phyloP scores from a whole-genome alignment of 2,329 filamentous ascomycete genomes.

The Xylaria sp. region DNA sequence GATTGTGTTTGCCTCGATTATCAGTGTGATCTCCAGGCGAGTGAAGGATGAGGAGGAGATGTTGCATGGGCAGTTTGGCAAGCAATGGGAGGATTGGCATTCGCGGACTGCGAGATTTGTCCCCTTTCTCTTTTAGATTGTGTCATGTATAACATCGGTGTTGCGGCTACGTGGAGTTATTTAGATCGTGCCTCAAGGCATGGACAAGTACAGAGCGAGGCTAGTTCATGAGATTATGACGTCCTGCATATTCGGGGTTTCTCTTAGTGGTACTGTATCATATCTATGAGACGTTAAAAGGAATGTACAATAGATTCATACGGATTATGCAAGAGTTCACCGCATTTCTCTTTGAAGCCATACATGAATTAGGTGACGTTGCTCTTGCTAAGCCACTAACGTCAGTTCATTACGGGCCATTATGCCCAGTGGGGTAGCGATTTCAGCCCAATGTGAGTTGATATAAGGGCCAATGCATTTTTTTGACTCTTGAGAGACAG shows the following conservation, averaged over 20 bases:
- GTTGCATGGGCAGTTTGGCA: constrained; percentile 59
- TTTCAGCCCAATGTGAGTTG: too few relatives aligned
- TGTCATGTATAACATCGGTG: background rate
- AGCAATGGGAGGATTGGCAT: constrained; percentile 62
- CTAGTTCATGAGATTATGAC: background rate
- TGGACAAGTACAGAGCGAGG: too few relatives aligned
- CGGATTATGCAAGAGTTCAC: background rate
- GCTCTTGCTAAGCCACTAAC: too few relatives aligned
- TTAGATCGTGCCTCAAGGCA: background rate
- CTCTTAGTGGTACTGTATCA: background rate
- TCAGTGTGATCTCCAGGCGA: constrained; percentile 49
- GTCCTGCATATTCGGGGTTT: background rate
- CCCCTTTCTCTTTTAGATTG: constrained; percentile 55
- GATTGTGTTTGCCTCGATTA: constrained; percentile 42
- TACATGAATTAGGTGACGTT: too few relatives aligned
- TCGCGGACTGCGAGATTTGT: constrained; percentile 60
- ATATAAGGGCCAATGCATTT: too few relatives aligned
- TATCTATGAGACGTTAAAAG: background rate
- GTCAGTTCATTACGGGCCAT: too few relatives aligned
- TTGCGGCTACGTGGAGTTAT: background rate
- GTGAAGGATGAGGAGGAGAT: constrained; percentile 63
- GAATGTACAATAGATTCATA: background rate
- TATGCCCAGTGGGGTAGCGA: too few relatives aligned
- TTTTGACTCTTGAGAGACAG: too few relatives aligned
- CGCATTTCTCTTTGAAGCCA: too few relatives aligned